These are phyloP conservation scores for Plasmodium sp. DNA, from an alignment of 169 alveolate genomes.

Conservation along the genomic window DNA sequence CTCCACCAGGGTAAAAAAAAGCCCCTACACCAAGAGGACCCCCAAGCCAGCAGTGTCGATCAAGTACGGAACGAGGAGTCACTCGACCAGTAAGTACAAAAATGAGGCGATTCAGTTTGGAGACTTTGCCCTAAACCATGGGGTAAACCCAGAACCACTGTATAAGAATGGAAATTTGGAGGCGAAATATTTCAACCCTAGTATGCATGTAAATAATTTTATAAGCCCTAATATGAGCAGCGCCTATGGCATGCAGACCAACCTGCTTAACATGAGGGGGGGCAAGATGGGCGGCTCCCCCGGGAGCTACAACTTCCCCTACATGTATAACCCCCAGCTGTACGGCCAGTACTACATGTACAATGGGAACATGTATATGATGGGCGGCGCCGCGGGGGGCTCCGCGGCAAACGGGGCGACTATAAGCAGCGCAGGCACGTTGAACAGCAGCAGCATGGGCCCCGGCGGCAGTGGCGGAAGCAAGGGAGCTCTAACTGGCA, in stretches of 20 bases:
- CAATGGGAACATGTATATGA: constrained; percentile 52
- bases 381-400: background rate
- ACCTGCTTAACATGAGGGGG: background rate
- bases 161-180: constrained; percentile 28
- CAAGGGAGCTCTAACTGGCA: background rate
- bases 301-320: constrained; percentile 23
- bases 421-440: no score
- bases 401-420: background rate
- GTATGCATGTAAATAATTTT: constrained; percentile 20
- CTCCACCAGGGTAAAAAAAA: background rate
- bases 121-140: background rate
- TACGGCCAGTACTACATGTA: constrained; percentile 66
- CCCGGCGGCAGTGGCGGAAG: background rate
- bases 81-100: constrained; percentile 11
- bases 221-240: background rate
- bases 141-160: background rate
- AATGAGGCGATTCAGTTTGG: background rate
- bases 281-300: background rate
- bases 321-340: constrained; percentile 35
- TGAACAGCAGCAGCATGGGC: background rate
- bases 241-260: background rate
- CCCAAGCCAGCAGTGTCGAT: constrained; percentile 22
- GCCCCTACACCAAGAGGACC: constrained; percentile 11
- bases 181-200: constrained; percentile 25
- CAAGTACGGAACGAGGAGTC: constrained; percentile 65